Percentiles rank a stretch among this genome's conserved stretches.
Conservation (phyloP, 352 stramenopile species). For the Phytophthora ramorum region DNA sequence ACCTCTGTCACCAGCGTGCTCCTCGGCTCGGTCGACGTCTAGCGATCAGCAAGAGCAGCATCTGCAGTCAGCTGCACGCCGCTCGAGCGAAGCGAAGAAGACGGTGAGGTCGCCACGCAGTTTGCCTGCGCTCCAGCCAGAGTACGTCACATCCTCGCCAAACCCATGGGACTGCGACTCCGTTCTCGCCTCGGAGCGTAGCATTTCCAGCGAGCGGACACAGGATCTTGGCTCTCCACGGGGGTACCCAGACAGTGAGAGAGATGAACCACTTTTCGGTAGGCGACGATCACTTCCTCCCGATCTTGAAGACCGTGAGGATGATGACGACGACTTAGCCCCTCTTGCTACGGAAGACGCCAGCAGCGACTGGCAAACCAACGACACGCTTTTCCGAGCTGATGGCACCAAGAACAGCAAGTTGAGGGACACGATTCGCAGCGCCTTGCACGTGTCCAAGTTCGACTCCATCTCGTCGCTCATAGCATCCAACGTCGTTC, state of each 20-base stretch:
- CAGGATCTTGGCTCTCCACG: conserved; percentile 14
- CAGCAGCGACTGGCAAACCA: conserved; percentile 69
- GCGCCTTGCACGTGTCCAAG: conserved; percentile 83
- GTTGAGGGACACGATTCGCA: conserved; percentile 83
- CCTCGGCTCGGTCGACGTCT: conserved; percentile 37
- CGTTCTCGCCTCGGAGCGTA: conserved; percentile 53
- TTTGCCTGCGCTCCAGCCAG: conserved; percentile 41
- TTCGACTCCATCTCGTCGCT: conserved; percentile 93
- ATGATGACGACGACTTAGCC: conserved; percentile 12
- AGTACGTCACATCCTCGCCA: conserved; percentile 34
- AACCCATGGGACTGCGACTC: conserved; percentile 77
- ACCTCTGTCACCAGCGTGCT: conserved; percentile 47
- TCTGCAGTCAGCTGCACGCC: conserved; percentile 12
- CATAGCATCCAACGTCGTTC: conserved; percentile 76
- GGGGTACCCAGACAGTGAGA: conserved; percentile 16
- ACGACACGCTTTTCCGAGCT: conserved; percentile 86
- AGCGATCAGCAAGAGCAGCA: conserved; percentile 36
- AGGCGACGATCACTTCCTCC: conserved; percentile 19
- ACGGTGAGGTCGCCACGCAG: conserved; percentile 15
- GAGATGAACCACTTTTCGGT: conserved; percentile 15
- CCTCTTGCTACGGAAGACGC: conserved; percentile 26
- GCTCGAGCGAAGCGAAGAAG: conserved; percentile 13
- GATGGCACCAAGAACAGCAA: conserved; percentile 89
- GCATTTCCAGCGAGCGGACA: conserved; percentile 52
- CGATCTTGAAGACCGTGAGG: conserved; percentile 20